A percentile compares a stretch with the other conserved stretches of the same genome.
Evolutionary conservation across 2,329 filamentous ascomycete species (phyloP).

Genomic region (Davidsoniella australis): DNA sequence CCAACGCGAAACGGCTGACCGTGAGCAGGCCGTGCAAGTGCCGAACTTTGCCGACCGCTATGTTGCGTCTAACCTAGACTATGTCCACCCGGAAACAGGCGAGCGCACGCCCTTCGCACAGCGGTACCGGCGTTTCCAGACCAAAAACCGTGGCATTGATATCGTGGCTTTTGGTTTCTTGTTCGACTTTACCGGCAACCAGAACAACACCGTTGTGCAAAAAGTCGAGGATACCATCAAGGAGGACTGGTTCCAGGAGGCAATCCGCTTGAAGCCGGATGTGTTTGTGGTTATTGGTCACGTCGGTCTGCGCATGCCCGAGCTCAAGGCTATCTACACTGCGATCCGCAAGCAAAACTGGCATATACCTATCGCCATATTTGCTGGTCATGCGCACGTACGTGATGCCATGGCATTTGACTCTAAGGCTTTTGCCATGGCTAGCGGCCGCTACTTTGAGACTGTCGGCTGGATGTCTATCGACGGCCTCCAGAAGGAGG

Average conservation of each 20-base stretch:
- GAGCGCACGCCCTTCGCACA: slow-evolving; percentile 59
- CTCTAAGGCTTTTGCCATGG: slow-evolving; percentile 57
- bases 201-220: slow-evolving; percentile 77
- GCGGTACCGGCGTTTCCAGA: slow-evolving; percentile 77
- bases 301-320: slow-evolving; percentile 62
- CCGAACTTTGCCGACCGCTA: slow-evolving; percentile 70
- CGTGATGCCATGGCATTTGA: slow-evolving; percentile 73
- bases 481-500: slow-evolving; percentile 35
- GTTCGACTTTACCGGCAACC: slow-evolving; percentile 82
- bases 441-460: slow-evolving; percentile 84
- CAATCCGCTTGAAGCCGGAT: slow-evolving; percentile 70
- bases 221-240: slow-evolving; percentile 64
- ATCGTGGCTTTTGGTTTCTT: slow-evolving; percentile 86
- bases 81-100: slow-evolving; percentile 55
- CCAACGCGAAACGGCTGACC: slow-evolving; percentile 55
- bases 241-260: slow-evolving; percentile 76
- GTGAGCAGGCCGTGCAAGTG: slow-evolving; percentile 65
- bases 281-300: slow-evolving; percentile 78
- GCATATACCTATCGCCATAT: slow-evolving; percentile 77
- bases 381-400: slow-evolving; percentile 81
- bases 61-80: slow-evolving; percentile 84
- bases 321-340: slow-evolving; percentile 61
- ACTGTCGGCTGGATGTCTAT: slow-evolving; percentile 90
- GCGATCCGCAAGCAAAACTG: slow-evolving; percentile 61
- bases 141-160: slow-evolving; percentile 69